Base-by-base conservation (phyloP, 73 alveolate genomes). In the Vitrella brassicaformis region DNA sequence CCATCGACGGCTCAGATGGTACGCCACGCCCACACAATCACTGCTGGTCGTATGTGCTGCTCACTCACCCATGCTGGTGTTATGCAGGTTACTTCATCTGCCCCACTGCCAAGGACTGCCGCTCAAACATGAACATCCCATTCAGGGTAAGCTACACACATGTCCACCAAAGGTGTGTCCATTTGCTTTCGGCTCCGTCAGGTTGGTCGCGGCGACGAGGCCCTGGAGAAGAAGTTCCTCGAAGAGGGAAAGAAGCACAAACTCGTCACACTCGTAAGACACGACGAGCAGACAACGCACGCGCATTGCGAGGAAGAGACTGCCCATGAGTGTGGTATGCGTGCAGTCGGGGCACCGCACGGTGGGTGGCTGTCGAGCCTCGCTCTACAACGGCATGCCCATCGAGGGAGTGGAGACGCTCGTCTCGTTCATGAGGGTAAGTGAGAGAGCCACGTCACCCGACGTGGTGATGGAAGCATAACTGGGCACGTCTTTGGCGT, bases 381-480 rank as follows among this genome's bases (percentile, higher is more conserved):
- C 94, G 29, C 47, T 89, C 69, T 90, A 88, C 82, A 90, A 85
- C 71, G 94, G 94, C 79, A 78, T 90, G 97, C 94, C 94, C 7
- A 47, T 81, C 8, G 97, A 88, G 75, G 97, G 97, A 18, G 97
- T 85, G 30, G 87, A 87, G 78, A 74, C 79, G 39, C 81, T 90
- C 45, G 80, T 77, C 31, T 87, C 72, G 71, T 88, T 88, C 89
- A 90, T 90, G 97, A 85, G 85, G 79, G n/a, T n/a, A n/a, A n/a
- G n/a, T n/a, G n/a, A n/a, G n/a, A n/a, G n/a, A n/a, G n/a, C n/a
- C n/a, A n/a, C n/a, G n/a, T n/a, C n/a, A n/a, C n/a, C n/a, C n/a
- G n/a, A n/a, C n/a, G n/a, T n/a, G n/a, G n/a, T n/a, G n/a, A n/a
- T n/a, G n/a, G n/a, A n/a, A n/a, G n/a, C n/a, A n/a, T n/a, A n/a